These are phyloP conservation scores for Ophidiomyces ophidiicola DNA, from an alignment of 2,329 filamentous ascomycete genomes.

Conservation along the genomic window DNA sequence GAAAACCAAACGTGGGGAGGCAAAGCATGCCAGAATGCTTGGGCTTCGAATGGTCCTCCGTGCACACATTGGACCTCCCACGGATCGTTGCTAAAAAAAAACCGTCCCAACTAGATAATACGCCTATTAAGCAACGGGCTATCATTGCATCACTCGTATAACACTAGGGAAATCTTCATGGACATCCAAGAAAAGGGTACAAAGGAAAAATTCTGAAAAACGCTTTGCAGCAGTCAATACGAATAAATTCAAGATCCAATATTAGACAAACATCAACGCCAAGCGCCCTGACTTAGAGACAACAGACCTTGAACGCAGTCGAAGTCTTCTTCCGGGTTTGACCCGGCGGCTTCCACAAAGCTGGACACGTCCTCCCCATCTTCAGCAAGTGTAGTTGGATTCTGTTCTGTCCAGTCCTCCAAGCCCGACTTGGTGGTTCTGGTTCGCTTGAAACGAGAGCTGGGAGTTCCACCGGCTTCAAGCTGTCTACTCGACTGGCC, in stretches of 20 bases:
- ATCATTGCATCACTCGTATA: slow-evolving; percentile 6
- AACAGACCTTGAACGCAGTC: slow-evolving; percentile 83
- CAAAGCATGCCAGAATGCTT: too few relatives aligned
- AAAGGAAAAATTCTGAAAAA: slow-evolving; percentile 2
- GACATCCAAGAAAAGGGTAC: slow-evolving; percentile 7
- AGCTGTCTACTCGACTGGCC: slow-evolving; percentile 10
- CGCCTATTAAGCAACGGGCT: not conserved
- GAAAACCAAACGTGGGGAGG: too few relatives aligned
- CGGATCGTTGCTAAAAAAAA: too few relatives aligned
- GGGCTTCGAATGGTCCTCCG: too few relatives aligned
- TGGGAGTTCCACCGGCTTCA: slow-evolving; percentile 5
- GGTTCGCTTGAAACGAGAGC: slow-evolving; percentile 2
- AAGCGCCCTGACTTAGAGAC: slow-evolving; percentile 83
- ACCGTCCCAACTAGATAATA: too few relatives aligned
- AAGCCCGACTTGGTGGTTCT: not conserved
- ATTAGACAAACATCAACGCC: slow-evolving; percentile 44
- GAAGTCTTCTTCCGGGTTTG: slow-evolving; percentile 63
- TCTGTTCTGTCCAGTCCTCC: not conserved
- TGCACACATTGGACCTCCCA: too few relatives aligned
- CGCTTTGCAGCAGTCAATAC: not conserved
- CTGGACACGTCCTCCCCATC: not conserved
- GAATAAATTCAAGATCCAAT: not conserved
- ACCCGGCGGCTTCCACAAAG: slow-evolving; percentile 2
- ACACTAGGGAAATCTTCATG: slow-evolving; percentile 4
- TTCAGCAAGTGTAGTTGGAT: not conserved